Evolutionary conservation across 441 rosid genomes (phyloP), one percentile per base, ranked within the genome.

Genomic region (Populus hybrid): DNA sequence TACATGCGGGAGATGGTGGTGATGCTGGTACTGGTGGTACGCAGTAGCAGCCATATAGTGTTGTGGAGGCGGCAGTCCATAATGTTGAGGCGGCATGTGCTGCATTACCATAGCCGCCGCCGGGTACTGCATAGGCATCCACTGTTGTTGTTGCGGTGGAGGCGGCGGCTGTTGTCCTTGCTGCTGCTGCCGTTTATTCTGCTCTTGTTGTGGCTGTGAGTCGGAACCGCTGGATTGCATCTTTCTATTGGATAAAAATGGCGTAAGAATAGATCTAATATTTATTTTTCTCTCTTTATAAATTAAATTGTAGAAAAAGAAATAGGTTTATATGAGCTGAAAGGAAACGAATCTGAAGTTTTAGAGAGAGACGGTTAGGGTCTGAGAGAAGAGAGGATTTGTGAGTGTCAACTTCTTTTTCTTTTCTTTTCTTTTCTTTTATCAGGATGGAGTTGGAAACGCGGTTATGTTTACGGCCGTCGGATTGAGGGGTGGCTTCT

Each of bases 41-140:
- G 89, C 77, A 29, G 31, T 29, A 79, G 87, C 76, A 11, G 88
- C 89, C 84, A 92, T 76, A 71, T 90, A 90, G 69, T 86, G 93
- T 31, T 81, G 91, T 63, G 87, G 92, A 53, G 89, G 84, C 33
- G 86, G 88, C 73, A 86, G 80, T 64, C 76, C 76, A 72, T 80
- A 85, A 73, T 87, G 89, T 68, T 82, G 92, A 28, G 88, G 81
- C 6, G 88, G 89, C 84, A 94, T 82, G 93, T 86, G 97, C 76
- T 89, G 97, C 97, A 93, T 92, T 83, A 91, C 86, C 93, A 92
- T 85, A 33, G 95, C 87, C 18, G 93, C 81, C 53, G 90, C 81
- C 9, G 97, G 93, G 68, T 89, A 94, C 87, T 86, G 97, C 97
- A 90, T 81, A 79, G 89, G 79, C 84, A 86, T 72, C 98, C 95